phyloP scores from a whole-genome alignment of 1,284 basidiomycete species.

The Fomitopsis palustris region DNA sequence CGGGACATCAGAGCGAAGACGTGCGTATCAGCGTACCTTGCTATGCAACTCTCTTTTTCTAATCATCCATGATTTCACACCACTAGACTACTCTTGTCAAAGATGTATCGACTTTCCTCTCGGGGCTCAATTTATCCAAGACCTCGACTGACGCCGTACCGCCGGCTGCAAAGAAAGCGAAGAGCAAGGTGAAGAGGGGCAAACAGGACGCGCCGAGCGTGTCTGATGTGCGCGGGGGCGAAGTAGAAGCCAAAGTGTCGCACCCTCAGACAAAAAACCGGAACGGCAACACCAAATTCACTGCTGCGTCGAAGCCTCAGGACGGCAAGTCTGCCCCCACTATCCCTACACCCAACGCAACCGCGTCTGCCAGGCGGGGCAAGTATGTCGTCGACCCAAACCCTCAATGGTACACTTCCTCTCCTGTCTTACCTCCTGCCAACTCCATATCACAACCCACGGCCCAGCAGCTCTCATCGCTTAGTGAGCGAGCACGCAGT shows the following conservation, averaged over 20 bases:
- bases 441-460: conserved; percentile 30
- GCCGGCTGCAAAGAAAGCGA: neutral
- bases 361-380: neutral
- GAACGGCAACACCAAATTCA: neutral
- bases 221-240: conserved; percentile 1
- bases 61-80: neutral
- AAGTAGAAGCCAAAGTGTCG: neutral
- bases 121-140: neutral
- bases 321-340: neutral
- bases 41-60: neutral
- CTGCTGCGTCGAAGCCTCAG: neutral
- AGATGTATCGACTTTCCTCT: conserved; percentile 9
- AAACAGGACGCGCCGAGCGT: neutral
- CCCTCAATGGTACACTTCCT: conserved; percentile 57
- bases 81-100: conserved; percentile 4
- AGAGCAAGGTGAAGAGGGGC: conserved; percentile 1
- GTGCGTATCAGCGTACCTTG: neutral
- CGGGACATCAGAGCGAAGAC: conserved; percentile 4
- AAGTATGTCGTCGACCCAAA: conserved; percentile 43
- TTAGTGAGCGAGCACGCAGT: conserved; percentile 45
- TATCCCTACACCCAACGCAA: neutral
- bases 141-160: neutral
- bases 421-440: conserved; percentile 29
- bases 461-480: conserved; percentile 39
- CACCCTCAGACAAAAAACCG: conserved; percentile 4